Evolutionary conservation across 106 monocot species (phyloP), one percentile per base, ranked within the genome.

Genomic region (Acorus gramineus): DNA sequence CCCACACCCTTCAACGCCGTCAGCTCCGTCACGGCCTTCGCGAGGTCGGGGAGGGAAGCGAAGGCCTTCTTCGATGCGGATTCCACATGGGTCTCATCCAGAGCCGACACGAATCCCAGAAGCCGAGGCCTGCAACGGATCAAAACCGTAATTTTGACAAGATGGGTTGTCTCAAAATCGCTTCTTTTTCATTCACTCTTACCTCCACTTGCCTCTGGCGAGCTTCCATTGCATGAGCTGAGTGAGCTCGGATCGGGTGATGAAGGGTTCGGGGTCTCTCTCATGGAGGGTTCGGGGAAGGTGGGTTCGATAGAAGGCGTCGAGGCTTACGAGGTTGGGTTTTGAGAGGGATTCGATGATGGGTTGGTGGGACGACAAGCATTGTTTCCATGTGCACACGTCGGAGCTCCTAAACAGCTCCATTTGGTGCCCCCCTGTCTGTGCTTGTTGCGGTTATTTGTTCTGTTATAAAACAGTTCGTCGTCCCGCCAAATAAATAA

Each of bases 131-230:
- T 89, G 48, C 47, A 46, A 46, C 8, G 11, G 55, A 4, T 14
- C 13, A 67, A 59, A 57, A 50, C 63, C 3, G 2, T 52, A 0
- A 10, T 57, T 52, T 44, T 11, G 4, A 46, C 8, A 28, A 47
- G 43, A 46, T 44, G 45, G 48, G 55, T 14, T 43, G 13, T 65
- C 10, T 11, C 6, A 46, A 28, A 28, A 28, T 0, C 28, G 28
- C 28, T 28, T 28, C 1, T 28, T 28, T 28, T 28, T 28, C 28
- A 11, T 50, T 42, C 47, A 8, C 52, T 0, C 2, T 28, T 57
- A 92, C 93, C 89, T 80, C 94, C 90, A 95, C 70, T 95, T 86
- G 2, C 94, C 94, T 9, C 94, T 81, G 49, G 94, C 71, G 63
- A 95, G 94, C 79, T 95, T 95, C 94, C 94, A 95, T 60, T 80